Conservation (phyloP, 768 basidiomycete genomes). For the Kwoniella dejecticola region DNA sequence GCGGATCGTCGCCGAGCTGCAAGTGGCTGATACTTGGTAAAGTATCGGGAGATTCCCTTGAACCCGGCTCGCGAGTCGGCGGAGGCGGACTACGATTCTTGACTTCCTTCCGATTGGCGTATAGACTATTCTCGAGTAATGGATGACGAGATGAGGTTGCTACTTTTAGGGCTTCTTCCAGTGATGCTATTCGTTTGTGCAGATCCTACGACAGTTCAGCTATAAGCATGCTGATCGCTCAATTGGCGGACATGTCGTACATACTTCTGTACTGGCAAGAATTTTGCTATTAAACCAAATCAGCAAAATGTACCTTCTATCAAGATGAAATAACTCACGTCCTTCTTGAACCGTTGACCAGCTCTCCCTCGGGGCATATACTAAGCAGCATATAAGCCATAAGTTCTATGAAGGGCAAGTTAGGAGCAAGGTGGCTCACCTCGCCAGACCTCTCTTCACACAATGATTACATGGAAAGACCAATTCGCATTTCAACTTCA, state of each 20-base stretch:
- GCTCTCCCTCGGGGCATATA: constrained; percentile 22
- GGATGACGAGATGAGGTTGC: constrained; percentile 14
- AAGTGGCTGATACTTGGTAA: constrained; percentile 20
- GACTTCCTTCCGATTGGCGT: constrained; percentile 18
- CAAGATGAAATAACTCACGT: constrained; percentile 8
- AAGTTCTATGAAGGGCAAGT: no score
- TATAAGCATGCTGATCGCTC: neutral
- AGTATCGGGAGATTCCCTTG: neutral
- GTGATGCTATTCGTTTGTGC: constrained; percentile 13
- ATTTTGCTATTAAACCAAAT: constrained; percentile 11
- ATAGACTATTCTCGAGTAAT: constrained; percentile 7
- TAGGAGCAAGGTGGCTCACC: neutral
- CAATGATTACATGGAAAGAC: constrained; percentile 15
- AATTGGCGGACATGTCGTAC: neutral
- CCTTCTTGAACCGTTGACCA: constrained; percentile 17
- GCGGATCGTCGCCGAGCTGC: constrained; percentile 18
- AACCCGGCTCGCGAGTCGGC: neutral
- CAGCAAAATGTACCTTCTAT: neutral
- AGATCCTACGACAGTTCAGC: constrained; percentile 6
- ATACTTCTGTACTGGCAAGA: constrained; percentile 24
- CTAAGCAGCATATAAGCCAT: no score
- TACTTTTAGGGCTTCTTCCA: constrained; percentile 19
- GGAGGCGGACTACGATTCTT: constrained; percentile 3
- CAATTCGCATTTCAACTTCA: constrained; percentile 23
- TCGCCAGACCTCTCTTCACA: constrained; percentile 11